Evolutionary conservation across 257 asterid species (phyloP).

Genomic region (Solanum pinnatisectum): DNA sequence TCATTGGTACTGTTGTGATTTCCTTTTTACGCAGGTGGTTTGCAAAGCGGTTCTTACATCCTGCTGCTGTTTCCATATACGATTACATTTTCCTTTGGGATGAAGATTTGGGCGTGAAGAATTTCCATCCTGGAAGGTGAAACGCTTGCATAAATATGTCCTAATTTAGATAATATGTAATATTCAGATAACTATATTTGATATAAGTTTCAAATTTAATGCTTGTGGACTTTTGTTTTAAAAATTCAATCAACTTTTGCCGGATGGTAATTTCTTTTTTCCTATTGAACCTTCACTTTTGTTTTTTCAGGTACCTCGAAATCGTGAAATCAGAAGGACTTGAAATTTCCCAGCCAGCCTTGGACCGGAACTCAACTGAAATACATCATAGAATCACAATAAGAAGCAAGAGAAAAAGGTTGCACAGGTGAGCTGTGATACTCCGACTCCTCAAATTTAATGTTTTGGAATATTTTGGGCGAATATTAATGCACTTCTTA

Average conservation of each 20-base stretch:
- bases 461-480: slow-evolving; percentile 1
- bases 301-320: slow-evolving; percentile 48
- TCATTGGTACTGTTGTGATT: neutral
- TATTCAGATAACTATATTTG: neutral
- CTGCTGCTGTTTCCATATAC: slow-evolving; percentile 66
- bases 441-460: neutral
- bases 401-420: slow-evolving; percentile 51
- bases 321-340: slow-evolving; percentile 78
- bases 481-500: neutral
- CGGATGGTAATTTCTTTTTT: neutral
- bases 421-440: slow-evolving; percentile 54
- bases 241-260: neutral
- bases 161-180: neutral
- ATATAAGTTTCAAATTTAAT: neutral
- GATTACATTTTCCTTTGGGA: slow-evolving; percentile 98
- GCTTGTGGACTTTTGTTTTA: neutral
- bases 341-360: slow-evolving; percentile 97
- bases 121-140: slow-evolving; percentile 91
- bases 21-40: slow-evolving; percentile 66
- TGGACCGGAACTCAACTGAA: slow-evolving; percentile 95
- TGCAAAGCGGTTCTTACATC: slow-evolving; percentile 91
- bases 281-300: neutral
- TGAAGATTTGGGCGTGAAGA: slow-evolving; percentile 87
- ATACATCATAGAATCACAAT: slow-evolving; percentile 92
- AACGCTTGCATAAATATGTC: neutral